phyloP scores from a whole-genome alignment of 805 yeast species.

The Priceomyces castillae region DNA sequence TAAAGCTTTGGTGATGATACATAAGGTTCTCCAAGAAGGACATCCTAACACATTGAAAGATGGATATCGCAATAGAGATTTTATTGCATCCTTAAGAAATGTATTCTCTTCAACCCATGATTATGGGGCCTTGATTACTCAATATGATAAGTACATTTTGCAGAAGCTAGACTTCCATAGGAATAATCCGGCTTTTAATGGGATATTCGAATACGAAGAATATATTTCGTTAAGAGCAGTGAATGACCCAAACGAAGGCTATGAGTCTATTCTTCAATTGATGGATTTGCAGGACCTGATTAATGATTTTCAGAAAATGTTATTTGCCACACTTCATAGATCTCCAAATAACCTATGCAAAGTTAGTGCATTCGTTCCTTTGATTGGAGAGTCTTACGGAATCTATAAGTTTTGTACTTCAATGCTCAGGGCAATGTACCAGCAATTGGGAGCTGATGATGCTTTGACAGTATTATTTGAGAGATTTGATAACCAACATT shows the following conservation, averaged over 20 bases:
- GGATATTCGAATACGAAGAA: conserved; percentile 94
- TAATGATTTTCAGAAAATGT: conserved; percentile 71
- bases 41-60: conserved; percentile 81
- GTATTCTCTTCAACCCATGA: conserved; percentile 45
- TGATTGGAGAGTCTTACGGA: conserved; percentile 89
- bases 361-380: conserved; percentile 82
- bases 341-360: conserved; percentile 68
- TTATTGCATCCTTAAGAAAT: conserved; percentile 72
- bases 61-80: conserved; percentile 73
- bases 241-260: conserved; percentile 94
- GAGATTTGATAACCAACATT: conserved; percentile 70
- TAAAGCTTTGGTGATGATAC: conserved; percentile 81
- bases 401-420: conserved; percentile 85
- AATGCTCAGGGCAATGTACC: conserved; percentile 86
- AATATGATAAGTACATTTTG: conserved; percentile 67
- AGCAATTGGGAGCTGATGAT: conserved; percentile 68
- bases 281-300: conserved; percentile 83
- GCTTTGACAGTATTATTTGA: conserved; percentile 72
- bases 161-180: conserved; percentile 80
- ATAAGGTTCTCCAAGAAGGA: conserved; percentile 97
- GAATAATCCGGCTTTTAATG: conserved; percentile 85
- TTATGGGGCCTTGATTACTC: conserved; percentile 72
- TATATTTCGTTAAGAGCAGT: conserved; percentile 84
- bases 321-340: conserved; percentile 68
- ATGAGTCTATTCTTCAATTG: conserved; percentile 80